These are phyloP conservation scores for Colletotrichum sp. DNA, from an alignment of 2,329 filamentous ascomycete species.

Conservation along the genomic window DNA sequence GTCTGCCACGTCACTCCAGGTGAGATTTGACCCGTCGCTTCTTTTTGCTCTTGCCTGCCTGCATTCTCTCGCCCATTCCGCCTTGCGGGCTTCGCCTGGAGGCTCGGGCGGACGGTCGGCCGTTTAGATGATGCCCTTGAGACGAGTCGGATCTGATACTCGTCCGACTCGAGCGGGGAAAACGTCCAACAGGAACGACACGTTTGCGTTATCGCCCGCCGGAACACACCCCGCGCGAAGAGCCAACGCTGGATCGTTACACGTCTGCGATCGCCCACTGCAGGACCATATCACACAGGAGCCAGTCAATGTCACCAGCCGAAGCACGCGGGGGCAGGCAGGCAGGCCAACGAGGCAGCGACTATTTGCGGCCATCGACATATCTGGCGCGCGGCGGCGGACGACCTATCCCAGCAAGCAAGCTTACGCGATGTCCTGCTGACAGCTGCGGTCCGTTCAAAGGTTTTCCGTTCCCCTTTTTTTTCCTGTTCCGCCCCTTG, in stretches of 20 bases:
- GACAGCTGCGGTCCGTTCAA: not conserved
- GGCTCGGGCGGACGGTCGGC: not conserved
- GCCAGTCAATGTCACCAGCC: not conserved
- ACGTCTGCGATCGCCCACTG: slow-evolving; percentile 1
- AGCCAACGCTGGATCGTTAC: not conserved
- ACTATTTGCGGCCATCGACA: not conserved
- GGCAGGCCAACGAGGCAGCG: not conserved
- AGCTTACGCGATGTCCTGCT: not conserved
- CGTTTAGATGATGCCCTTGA: not conserved
- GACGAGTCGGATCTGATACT: slow-evolving; percentile 10
- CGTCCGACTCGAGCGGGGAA: not conserved
- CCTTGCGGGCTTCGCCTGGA: not conserved
- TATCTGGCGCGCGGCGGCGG: not conserved
- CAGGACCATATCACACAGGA: not conserved
- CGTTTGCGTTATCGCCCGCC: not conserved
- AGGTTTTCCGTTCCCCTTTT: not conserved
- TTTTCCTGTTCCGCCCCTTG: not conserved
- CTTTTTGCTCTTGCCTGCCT: not conserved
- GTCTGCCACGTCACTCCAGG: slow-evolving; percentile 15
- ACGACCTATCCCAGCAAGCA: not conserved
- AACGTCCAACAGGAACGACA: not conserved
- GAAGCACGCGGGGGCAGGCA: not conserved
- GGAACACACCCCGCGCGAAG: not conserved
- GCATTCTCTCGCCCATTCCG: not conserved
- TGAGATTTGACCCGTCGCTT: slow-evolving; percentile 20